Evolutionary conservation across 768 basidiomycete species (phyloP).

Genomic region (Tulasnella sp.): DNA sequence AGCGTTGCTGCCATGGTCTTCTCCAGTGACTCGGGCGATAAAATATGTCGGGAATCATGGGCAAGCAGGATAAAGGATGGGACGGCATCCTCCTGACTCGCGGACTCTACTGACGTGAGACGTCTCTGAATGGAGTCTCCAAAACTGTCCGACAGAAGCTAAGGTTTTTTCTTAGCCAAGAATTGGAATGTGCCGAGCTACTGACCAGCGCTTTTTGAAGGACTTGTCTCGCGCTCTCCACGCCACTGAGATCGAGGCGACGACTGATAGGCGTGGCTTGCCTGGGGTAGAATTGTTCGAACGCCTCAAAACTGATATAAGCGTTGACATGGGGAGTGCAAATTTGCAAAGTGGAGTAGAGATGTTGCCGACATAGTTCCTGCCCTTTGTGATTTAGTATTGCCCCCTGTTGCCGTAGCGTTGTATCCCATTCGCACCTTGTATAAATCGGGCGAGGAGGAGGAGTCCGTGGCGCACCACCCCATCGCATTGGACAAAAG

Average conservation of each 20-base stretch:
- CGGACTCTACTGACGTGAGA: neutral
- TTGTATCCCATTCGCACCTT: neutral
- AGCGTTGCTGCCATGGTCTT: neutral
- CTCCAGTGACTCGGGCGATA: neutral
- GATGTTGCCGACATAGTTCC: neutral
- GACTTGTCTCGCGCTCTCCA: neutral
- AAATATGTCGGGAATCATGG: neutral
- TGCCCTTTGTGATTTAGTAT: neutral
- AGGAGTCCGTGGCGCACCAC: neutral
- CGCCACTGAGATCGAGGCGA: neutral
- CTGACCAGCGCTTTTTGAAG: neutral
- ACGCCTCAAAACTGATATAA: neutral
- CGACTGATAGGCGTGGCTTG: neutral
- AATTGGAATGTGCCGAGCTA: neutral
- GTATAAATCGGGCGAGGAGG: neutral
- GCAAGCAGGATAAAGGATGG: constrained; percentile 12
- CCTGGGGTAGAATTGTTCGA: neutral
- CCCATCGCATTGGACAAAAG: neutral
- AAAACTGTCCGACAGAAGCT: neutral
- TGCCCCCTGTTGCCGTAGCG: neutral
- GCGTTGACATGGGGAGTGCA: neutral
- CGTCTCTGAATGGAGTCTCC: neutral
- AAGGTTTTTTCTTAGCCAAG: neutral
- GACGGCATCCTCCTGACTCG: neutral
- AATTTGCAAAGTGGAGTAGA: neutral